Percentiles rank a stretch among this genome's conserved stretches.
These are phyloP conservation scores for Neurospora sp. DNA, from an alignment of 495 filamentous ascomycete genomes.

Conservation along the genomic window DNA sequence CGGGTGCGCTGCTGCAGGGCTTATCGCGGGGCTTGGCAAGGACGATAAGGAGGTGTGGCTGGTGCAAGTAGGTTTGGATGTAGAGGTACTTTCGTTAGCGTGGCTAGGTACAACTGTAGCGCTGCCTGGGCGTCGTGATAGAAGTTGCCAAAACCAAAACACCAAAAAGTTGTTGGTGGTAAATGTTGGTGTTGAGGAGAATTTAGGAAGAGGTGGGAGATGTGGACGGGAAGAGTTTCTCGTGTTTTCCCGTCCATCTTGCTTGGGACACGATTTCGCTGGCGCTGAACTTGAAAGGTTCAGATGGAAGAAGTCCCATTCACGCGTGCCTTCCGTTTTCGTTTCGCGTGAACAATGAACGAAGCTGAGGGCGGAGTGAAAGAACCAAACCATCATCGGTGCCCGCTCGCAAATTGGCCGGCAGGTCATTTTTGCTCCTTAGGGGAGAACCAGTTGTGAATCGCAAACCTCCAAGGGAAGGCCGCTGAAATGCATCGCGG, in stretches of 20 bases:
- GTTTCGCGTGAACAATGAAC: not conserved
- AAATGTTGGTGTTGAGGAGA: not conserved
- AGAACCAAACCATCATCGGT: not conserved
- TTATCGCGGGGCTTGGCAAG: not conserved
- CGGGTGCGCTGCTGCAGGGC: not conserved
- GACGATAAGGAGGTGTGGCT: not conserved
- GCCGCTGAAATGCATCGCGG: too few species aligned
- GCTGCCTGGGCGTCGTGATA: not conserved
- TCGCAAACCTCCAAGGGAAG: too few species aligned
- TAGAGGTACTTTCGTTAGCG: not conserved
- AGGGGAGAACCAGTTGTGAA: too few species aligned
- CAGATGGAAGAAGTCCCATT: not conserved
- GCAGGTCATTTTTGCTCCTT: too few species aligned
- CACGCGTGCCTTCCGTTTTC: not conserved
- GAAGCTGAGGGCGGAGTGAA: not conserved
- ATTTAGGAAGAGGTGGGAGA: too few species aligned
- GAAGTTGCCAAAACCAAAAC: not conserved
- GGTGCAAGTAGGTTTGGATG: not conserved
- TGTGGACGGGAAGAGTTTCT: not conserved
- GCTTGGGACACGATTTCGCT: not conserved
- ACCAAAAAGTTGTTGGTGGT: not conserved
- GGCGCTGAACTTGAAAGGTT: not conserved
- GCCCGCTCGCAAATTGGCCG: too few species aligned
- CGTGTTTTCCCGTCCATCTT: not conserved
- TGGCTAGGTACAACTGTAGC: not conserved